phyloP scores from a whole-genome alignment of 306 rosid species.

The Cucurbita maxima region DNA sequence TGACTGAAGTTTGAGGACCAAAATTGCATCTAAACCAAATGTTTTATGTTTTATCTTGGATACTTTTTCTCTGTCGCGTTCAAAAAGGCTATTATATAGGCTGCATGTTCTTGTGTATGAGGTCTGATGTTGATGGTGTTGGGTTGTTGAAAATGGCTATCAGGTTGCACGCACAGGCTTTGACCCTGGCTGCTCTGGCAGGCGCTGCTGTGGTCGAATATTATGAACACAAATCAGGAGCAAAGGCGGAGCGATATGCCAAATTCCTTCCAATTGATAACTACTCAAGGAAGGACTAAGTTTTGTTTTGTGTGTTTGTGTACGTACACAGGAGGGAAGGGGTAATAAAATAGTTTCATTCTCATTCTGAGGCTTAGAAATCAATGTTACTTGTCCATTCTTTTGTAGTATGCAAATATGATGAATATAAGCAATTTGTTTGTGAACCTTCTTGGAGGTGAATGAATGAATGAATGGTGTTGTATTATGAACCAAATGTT shows the following conservation, averaged over 20 bases:
- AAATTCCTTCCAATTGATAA: conserved; percentile 29
- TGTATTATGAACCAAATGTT: background rate
- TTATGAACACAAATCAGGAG: conserved; percentile 42
- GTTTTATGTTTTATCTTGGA: too few relatives aligned
- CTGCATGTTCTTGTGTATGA: background rate
- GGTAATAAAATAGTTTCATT: conserved; percentile 8
- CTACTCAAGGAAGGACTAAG: conserved; percentile 29
- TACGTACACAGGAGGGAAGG: background rate
- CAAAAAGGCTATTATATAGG: too few relatives aligned
- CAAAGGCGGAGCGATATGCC: conserved; percentile 28
- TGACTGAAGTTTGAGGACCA: background rate
- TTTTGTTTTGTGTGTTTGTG: background rate
- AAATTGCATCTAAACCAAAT: background rate
- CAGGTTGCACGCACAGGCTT: conserved; percentile 96
- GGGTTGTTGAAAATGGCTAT: background rate
- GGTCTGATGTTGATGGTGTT: background rate
- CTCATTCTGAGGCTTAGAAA: conserved; percentile 2
- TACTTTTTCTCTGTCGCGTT: too few relatives aligned
- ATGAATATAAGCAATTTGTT: background rate
- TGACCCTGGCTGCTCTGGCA: conserved; percentile 73
- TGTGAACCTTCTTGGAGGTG: background rate
- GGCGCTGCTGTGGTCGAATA: conserved; percentile 84
- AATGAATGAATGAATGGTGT: background rate
- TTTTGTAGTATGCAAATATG: background rate
- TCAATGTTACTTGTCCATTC: background rate